A percentile compares a stretch with the other conserved stretches of the same genome.
phyloP scores from a whole-genome alignment of 1,284 basidiomycete genomes.

The Melanopsichium pennsylvanicum region DNA sequence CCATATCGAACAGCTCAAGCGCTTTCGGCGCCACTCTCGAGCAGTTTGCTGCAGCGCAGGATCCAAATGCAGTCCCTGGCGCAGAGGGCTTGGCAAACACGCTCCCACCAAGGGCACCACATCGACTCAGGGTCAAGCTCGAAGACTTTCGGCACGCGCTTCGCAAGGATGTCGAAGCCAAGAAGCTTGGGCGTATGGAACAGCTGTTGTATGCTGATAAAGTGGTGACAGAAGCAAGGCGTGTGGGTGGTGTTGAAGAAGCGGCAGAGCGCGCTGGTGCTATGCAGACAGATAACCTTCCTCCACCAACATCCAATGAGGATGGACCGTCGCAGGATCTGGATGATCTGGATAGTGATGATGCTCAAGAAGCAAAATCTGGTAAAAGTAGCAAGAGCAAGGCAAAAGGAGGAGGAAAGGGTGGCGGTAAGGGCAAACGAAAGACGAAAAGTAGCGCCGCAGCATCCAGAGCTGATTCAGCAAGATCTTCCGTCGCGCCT shows the following conservation, averaged over 20 bases:
- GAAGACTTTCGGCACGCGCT: conserved; percentile 64
- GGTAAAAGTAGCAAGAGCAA: conserved; percentile 19
- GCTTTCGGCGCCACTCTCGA: conserved; percentile 27
- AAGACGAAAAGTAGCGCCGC: conserved; percentile 20
- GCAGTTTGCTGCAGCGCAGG: conserved; percentile 9
- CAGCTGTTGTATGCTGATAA: conserved; percentile 64
- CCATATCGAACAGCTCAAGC: conserved; percentile 36
- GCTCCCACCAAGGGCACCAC: conserved; percentile 35
- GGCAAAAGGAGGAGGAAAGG: conserved; percentile 17
- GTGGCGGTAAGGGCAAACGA: conserved; percentile 19
- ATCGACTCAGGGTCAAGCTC: conserved; percentile 58
- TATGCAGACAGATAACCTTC: conserved; percentile 34
- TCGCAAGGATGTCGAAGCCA: conserved; percentile 58
- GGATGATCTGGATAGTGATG: conserved; percentile 23
- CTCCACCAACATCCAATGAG: conserved; percentile 13
- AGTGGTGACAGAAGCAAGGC: conserved; percentile 60
- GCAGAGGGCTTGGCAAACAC: conserved; percentile 16
- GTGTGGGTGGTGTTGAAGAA: conserved; percentile 57
- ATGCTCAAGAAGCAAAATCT: conserved; percentile 7
- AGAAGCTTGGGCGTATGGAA: conserved; percentile 61
- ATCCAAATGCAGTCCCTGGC: conserved; percentile 16
- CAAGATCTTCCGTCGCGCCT: conserved; percentile 27
- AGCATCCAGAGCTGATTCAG: conserved; percentile 23
- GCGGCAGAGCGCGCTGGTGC: conserved; percentile 55
- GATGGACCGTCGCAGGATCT: conserved; percentile 15